A percentile compares a stretch with the other conserved stretches of the same genome.
Evolutionary conservation across 2,329 filamentous ascomycete genomes (phyloP).

Genomic region (Alternaria arborescens): DNA sequence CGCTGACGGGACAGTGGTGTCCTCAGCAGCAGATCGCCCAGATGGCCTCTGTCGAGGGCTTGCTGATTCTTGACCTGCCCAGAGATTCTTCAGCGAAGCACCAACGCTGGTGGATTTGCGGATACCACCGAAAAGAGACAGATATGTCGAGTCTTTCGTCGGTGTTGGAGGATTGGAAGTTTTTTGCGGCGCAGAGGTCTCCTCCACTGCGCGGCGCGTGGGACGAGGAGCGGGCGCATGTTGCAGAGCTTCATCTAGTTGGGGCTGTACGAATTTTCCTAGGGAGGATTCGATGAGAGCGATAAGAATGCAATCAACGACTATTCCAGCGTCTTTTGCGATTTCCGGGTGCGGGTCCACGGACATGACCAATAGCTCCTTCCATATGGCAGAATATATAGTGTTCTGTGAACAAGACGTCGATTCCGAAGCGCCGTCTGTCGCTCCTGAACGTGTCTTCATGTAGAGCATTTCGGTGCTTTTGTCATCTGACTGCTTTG

Average conservation of each 20-base stretch:
- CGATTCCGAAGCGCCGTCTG: slow-evolving; percentile 16
- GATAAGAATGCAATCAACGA: slow-evolving; percentile 86
- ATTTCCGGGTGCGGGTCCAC: slow-evolving; percentile 96
- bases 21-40: slow-evolving; percentile 60
- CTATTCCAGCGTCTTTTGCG: slow-evolving; percentile 80
- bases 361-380: slow-evolving; percentile 86
- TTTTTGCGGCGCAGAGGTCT: slow-evolving; percentile 53
- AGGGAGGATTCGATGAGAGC: slow-evolving; percentile 80
- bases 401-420: slow-evolving; percentile 75
- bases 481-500: slow-evolving; percentile 32
- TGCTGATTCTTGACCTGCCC: slow-evolving; percentile 51
- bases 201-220: slow-evolving; percentile 47
- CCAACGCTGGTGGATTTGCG: slow-evolving; percentile 71
- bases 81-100: slow-evolving; percentile 69
- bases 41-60: slow-evolving; percentile 39
- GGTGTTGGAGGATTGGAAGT: slow-evolving; percentile 57
- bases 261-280: slow-evolving; percentile 71
- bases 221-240: slow-evolving; percentile 56
- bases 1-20: slow-evolving; percentile 74
- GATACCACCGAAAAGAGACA: slow-evolving; percentile 63
- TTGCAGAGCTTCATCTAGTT: slow-evolving; percentile 75
- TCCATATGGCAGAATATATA: slow-evolving; percentile 93
- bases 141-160: slow-evolving; percentile 67
- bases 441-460: slow-evolving; percentile 34
- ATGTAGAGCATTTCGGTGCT: slow-evolving; percentile 42